phyloP scores from a whole-genome alignment of 129 eudicot species.

The Oenanthe sinensis region DNA sequence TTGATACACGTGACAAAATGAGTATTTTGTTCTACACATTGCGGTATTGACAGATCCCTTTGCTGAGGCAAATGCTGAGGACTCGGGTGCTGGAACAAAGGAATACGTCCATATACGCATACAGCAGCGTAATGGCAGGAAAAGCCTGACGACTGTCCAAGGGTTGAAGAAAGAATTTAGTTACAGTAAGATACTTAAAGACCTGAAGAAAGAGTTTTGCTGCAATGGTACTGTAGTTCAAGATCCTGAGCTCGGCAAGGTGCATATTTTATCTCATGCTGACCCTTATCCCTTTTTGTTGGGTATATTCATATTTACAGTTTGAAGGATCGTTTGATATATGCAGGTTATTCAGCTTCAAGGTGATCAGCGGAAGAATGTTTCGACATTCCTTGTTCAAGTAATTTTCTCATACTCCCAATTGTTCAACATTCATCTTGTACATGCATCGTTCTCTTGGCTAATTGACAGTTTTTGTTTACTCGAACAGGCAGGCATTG shows the following conservation, averaged over 20 bases:
- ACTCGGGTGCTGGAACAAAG: conserved; percentile 75
- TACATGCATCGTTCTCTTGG: neutral
- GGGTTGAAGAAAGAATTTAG: conserved; percentile 83
- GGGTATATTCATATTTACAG: neutral
- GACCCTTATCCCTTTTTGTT: neutral
- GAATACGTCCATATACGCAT: conserved; percentile 81
- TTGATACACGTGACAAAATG: neutral
- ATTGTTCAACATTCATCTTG: neutral
- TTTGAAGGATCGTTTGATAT: neutral
- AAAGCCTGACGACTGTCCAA: conserved; percentile 83
- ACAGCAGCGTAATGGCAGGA: conserved; percentile 85
- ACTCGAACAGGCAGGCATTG: conserved; percentile 50
- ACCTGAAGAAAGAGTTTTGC: conserved; percentile 82
- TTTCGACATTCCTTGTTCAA: conserved; percentile 72
- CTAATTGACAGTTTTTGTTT: neutral
- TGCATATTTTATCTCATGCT: neutral
- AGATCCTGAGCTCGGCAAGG: conserved; percentile 87
- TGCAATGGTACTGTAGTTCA: conserved; percentile 92
- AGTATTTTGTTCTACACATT: conserved; percentile 4
- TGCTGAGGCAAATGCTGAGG: conserved; percentile 92
- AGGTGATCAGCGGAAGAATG: conserved; percentile 86
- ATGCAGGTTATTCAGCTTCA: conserved; percentile 70
- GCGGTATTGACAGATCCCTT: conserved; percentile 51
- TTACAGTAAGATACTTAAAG: conserved; percentile 69
- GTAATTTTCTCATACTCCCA: conserved; percentile 20